Conservation (phyloP, 129 eudicot species). For the Scalesia atractyloides region DNA sequence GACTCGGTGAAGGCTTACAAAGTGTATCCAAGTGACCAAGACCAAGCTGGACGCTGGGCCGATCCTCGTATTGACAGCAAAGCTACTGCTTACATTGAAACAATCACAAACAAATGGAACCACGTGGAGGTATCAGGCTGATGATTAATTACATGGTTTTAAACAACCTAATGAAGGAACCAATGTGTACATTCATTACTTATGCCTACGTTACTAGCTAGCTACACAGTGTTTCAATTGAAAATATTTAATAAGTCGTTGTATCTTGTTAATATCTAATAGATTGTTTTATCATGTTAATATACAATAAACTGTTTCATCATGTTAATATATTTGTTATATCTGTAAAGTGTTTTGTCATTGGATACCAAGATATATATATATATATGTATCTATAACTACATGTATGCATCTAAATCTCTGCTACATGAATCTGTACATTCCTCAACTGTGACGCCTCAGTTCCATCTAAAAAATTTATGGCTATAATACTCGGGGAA, state of each 20-base stretch:
- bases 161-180: not conserved
- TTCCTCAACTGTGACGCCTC: too few relatives aligned
- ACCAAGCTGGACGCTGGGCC: constrained; percentile 39
- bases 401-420: too few relatives aligned
- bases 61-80: constrained; percentile 45
- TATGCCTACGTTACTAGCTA: constrained; percentile 11
- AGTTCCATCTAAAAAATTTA: too few relatives aligned
- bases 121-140: constrained; percentile 36
- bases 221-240: constrained; percentile 30
- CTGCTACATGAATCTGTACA: not conserved
- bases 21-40: constrained; percentile 48
- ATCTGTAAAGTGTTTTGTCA: not conserved
- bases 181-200: constrained; percentile 26
- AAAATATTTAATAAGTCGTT: constrained; percentile 23
- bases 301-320: not conserved
- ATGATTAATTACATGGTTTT: not conserved
- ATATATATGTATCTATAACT: not conserved
- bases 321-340: not conserved
- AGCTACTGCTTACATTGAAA: constrained; percentile 38
- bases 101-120: constrained; percentile 40
- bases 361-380: constrained; percentile 2
- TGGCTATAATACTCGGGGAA: too few relatives aligned
- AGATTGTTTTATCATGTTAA: not conserved
- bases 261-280: constrained; percentile 8
- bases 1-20: constrained; percentile 46